These are phyloP conservation scores for Russula vinacea DNA, from an alignment of 768 basidiomycete species.

Conservation along the genomic window DNA sequence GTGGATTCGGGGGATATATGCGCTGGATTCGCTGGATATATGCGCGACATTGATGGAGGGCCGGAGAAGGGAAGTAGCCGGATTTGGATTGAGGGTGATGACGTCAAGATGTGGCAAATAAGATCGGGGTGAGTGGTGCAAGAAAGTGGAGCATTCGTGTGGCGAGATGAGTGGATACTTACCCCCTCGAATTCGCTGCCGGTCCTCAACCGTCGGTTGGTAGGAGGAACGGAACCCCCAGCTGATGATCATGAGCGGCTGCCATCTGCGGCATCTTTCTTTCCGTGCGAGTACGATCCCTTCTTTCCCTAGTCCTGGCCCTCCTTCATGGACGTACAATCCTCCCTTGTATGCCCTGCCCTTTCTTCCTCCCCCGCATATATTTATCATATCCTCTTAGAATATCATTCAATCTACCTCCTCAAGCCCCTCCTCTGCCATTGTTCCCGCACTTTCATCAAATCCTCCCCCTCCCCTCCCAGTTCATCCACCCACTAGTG, in stretches of 20 bases:
- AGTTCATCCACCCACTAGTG: constrained; percentile 52
- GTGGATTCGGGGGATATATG: neutral
- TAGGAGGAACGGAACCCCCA: constrained; percentile 10
- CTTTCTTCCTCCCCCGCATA: constrained; percentile 3
- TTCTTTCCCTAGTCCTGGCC: constrained; percentile 12
- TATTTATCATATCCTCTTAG: constrained; percentile 18
- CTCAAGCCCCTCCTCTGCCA: constrained; percentile 21
- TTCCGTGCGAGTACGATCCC: constrained; percentile 12
- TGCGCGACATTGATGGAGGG: too few relatives aligned
- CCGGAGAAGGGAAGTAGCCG: neutral
- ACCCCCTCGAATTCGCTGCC: constrained; percentile 16
- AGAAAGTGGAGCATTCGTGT: constrained; percentile 22
- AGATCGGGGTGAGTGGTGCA: constrained; percentile 24
- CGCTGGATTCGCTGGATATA: neutral
- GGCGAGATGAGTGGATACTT: constrained; percentile 26
- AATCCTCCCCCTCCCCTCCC: constrained; percentile 11
- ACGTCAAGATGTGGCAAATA: constrained; percentile 23
- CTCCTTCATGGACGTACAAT: constrained; percentile 24
- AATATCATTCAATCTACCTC: neutral
- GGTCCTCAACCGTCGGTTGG: constrained; percentile 14
- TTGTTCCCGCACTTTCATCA: neutral
- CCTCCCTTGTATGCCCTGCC: constrained; percentile 17
- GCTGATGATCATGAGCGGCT: constrained; percentile 22
- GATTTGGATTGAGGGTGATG: constrained; percentile 24
- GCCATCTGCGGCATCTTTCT: constrained; percentile 25